A percentile compares a stretch with the other conserved stretches of the same genome.
These are phyloP conservation scores for Kodamaea nitidulidarum DNA, from an alignment of 805 yeast genomes.

Conservation along the genomic window DNA sequence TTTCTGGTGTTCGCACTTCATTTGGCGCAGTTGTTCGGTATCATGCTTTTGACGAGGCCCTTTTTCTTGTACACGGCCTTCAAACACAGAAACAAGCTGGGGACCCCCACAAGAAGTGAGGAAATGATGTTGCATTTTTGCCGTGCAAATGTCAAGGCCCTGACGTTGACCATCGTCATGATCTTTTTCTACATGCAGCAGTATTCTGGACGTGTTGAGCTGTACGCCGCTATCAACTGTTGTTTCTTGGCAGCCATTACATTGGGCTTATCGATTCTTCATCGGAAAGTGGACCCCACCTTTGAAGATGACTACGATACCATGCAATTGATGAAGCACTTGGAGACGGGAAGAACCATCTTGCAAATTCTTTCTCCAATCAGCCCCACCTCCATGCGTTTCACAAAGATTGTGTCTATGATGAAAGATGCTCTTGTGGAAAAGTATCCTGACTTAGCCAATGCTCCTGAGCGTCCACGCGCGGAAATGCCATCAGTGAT, in stretches of 20 bases:
- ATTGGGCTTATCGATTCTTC: constrained; percentile 28
- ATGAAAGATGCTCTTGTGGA: constrained; percentile 13
- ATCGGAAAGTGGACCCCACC: constrained; percentile 10
- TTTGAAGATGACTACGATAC: constrained; percentile 16
- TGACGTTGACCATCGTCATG: constrained; percentile 31
- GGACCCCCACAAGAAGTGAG: constrained; percentile 12
- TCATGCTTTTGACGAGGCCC: constrained; percentile 38
- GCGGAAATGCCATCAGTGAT: too few species aligned
- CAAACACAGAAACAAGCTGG: constrained; percentile 3
- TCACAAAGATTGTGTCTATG: constrained; percentile 12
- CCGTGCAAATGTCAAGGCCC: constrained; percentile 34
- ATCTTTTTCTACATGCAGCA: constrained; percentile 23
- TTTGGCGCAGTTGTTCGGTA: constrained; percentile 33
- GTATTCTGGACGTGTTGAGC: constrained; percentile 33
- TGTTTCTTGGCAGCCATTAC: constrained; percentile 36
- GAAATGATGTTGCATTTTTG: constrained; percentile 22
- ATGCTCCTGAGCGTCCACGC: background rate
- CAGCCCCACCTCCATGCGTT: constrained; percentile 12
- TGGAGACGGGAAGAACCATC: constrained; percentile 11
- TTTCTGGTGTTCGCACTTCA: constrained; percentile 30
- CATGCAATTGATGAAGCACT: constrained; percentile 9
- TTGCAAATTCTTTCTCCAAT: constrained; percentile 11
- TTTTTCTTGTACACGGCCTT: constrained; percentile 33
- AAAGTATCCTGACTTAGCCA: constrained; percentile 8
- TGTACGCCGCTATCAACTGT: constrained; percentile 28